These are phyloP conservation scores for Pleodorina starrii DNA, from an alignment of 139 green algal species.

Conservation along the genomic window DNA sequence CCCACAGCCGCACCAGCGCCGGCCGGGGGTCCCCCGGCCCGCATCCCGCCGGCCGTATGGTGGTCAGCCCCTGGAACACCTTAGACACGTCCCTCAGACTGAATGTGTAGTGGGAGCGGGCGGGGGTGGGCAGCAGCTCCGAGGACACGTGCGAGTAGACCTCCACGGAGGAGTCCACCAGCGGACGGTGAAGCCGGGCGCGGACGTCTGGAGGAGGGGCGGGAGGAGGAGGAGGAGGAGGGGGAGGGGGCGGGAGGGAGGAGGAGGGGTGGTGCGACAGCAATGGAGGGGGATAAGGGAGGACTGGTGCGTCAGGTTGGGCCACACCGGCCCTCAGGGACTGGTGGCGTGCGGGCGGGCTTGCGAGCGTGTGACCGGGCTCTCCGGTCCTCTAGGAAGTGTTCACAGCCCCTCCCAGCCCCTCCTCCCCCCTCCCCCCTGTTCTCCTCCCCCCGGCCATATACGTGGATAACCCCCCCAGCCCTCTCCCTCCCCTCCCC, in stretches of 20 bases:
- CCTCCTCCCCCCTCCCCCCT: neutral
- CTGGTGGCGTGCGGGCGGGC: too few species aligned
- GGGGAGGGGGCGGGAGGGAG: neutral
- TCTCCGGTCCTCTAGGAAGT: too few species aligned
- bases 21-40: conserved; percentile 43
- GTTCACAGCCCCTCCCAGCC: too few species aligned
- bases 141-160: conserved; percentile 68
- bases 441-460: neutral
- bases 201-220: conserved; percentile 53
- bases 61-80: conserved; percentile 82
- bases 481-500: too few species aligned
- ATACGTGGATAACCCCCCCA: too few species aligned
- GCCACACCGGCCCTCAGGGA: too few species aligned
- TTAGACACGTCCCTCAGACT: conserved; percentile 87
- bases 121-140: conserved; percentile 83
- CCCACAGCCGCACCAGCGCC: conserved; percentile 76
- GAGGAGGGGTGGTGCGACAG: neutral
- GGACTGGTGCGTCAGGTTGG: neutral
- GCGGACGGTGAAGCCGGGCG: conserved; percentile 59
- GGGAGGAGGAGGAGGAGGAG: neutral
- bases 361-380: too few species aligned
- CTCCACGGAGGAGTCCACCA: conserved; percentile 79
- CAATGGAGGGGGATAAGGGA: neutral
- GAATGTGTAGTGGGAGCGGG: conserved; percentile 89
- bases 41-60: conserved; percentile 71